Percentiles rank a stretch among this genome's conserved stretches.
phyloP scores from a whole-genome alignment of 768 basidiomycete genomes.

The Pleurotus djamor region DNA sequence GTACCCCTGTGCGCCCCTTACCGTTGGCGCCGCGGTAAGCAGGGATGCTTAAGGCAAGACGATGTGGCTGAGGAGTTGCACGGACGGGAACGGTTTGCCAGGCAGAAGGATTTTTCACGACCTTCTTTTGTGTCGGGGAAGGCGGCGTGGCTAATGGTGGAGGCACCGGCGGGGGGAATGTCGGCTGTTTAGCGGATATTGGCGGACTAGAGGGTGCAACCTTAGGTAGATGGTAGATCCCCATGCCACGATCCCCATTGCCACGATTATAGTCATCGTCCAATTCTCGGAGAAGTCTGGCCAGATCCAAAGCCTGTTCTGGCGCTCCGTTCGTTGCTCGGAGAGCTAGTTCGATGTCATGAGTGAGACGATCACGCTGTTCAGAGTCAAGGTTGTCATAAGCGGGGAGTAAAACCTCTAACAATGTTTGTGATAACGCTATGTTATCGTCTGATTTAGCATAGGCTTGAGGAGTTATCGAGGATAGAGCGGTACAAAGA shows the following conservation, averaged over 20 bases:
- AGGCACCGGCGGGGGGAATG: slow-evolving; percentile 2
- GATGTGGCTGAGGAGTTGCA: slow-evolving; percentile 31
- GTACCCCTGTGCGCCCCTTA: slow-evolving; percentile 29
- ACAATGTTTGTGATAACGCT: slow-evolving; percentile 42
- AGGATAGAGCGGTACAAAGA: slow-evolving; percentile 51
- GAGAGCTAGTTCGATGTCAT: slow-evolving; percentile 58
- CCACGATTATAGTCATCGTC: slow-evolving; percentile 41
- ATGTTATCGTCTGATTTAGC: slow-evolving; percentile 22
- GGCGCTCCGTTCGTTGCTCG: slow-evolving; percentile 47
- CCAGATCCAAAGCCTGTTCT: slow-evolving; percentile 65
- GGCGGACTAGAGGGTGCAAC: slow-evolving; percentile 4
- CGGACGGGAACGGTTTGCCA: slow-evolving; percentile 60
- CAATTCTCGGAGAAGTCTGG: slow-evolving; percentile 64
- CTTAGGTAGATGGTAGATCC: slow-evolving; percentile 45
- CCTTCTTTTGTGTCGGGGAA: slow-evolving; percentile 26
- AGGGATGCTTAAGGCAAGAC: slow-evolving; percentile 50
- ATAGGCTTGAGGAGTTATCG: slow-evolving; percentile 22
- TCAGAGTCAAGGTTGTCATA: slow-evolving; percentile 47
- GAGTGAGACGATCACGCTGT: slow-evolving; percentile 44
- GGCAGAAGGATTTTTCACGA: slow-evolving; percentile 24
- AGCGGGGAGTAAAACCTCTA: slow-evolving; percentile 60
- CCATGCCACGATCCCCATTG: slow-evolving; percentile 32
- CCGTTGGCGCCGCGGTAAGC: slow-evolving; percentile 34
- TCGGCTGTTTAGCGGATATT: background rate
- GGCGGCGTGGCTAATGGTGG: slow-evolving; percentile 9